A percentile compares a stretch with the other conserved stretches of the same genome.
Evolutionary conservation across 2,329 filamentous ascomycete species (phyloP).

Genomic region (Catunica adiposa): DNA sequence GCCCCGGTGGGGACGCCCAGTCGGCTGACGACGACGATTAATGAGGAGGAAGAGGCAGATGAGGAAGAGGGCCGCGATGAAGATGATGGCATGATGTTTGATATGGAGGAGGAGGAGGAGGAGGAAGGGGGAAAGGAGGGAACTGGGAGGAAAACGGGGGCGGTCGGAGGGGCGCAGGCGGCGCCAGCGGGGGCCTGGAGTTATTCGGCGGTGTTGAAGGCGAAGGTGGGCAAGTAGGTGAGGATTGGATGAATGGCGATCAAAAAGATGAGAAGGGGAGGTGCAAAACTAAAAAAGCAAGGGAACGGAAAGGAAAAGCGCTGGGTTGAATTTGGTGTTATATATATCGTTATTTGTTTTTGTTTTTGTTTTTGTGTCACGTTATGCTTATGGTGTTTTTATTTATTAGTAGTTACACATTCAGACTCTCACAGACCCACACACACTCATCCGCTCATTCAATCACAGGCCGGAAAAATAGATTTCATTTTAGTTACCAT

Average conservation of each 20-base stretch:
- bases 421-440: no score
- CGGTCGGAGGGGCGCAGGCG: not conserved
- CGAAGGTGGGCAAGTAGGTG: constrained; percentile 3
- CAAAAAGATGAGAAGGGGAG: not conserved
- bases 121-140: not conserved
- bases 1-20: constrained; percentile 2
- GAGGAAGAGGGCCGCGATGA: not conserved
- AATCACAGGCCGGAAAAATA: no score
- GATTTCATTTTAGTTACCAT: no score
- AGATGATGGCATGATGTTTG: constrained; percentile 11
- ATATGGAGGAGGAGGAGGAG: constrained; percentile 12
- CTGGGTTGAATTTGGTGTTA: not conserved
- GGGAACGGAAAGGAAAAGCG: not conserved
- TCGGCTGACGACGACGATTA: constrained; percentile 11
- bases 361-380: no score
- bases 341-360: no score
- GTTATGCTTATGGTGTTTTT: no score
- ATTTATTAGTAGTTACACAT: no score
- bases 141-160: not conserved
- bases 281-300: not conserved
- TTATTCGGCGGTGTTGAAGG: constrained; percentile 13
- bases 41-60: constrained; percentile 10
- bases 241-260: not conserved
- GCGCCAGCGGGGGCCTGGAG: constrained; percentile 8
- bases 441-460: no score